phyloP scores from a whole-genome alignment of 495 filamentous ascomycete species.

The Astrocystis sublimbata region DNA sequence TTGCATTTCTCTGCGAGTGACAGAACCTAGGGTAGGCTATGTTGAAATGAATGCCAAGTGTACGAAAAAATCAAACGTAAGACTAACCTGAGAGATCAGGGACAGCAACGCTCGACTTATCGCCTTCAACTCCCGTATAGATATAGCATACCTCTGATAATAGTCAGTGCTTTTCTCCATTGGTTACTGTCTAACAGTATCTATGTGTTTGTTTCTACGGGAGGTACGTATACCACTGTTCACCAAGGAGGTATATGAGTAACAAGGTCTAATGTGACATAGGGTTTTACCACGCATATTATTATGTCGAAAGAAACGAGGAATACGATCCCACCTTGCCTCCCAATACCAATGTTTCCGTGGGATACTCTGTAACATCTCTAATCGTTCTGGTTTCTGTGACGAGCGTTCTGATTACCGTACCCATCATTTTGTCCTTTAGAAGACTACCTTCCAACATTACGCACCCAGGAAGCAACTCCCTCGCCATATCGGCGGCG shows the following conservation, averaged over 20 bases:
- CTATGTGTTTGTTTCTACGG: slow-evolving; percentile 1
- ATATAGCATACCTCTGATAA: slow-evolving; percentile 28
- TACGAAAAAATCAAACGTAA: neutral
- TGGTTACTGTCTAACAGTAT: slow-evolving; percentile 25
- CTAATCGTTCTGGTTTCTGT: slow-evolving; percentile 15
- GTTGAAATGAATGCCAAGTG: neutral
- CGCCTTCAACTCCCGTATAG: slow-evolving; percentile 30
- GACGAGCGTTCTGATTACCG: slow-evolving; percentile 13
- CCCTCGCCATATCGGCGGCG: slow-evolving; percentile 23
- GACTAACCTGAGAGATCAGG: slow-evolving; percentile 8
- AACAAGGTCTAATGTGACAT: slow-evolving; percentile 7
- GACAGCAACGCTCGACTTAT: slow-evolving; percentile 31
- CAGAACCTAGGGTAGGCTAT: slow-evolving; percentile 32
- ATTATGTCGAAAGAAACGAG: neutral
- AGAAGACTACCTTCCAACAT: slow-evolving; percentile 22
- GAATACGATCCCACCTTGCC: slow-evolving; percentile 20
- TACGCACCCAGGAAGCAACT: slow-evolving; percentile 23
- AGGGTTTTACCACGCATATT: slow-evolving; percentile 22
- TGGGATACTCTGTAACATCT: slow-evolving; percentile 22
- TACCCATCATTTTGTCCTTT: slow-evolving; percentile 14
- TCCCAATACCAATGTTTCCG: slow-evolving; percentile 19
- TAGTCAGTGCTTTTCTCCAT: slow-evolving; percentile 21
- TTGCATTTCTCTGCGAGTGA: slow-evolving; percentile 49
- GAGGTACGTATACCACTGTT: slow-evolving; percentile 14
- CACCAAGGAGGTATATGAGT: slow-evolving; percentile 21